phyloP scores from a whole-genome alignment of 306 rosid species.

The Potentilla sterilis region DNA sequence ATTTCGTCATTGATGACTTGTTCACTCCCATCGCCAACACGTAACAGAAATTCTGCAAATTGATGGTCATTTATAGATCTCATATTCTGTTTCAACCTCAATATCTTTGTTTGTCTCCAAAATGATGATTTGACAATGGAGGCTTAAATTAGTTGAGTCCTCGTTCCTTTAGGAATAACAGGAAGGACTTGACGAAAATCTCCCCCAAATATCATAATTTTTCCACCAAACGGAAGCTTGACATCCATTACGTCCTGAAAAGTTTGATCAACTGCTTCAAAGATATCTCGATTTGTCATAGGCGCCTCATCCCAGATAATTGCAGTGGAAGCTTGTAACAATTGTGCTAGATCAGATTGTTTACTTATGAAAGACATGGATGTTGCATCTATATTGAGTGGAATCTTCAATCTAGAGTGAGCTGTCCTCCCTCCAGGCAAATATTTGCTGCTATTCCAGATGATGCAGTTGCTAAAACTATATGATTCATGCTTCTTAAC shows the following conservation, averaged over 20 bases:
- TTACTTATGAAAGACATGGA: too few relatives aligned
- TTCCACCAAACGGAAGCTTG: neutral
- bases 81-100: neutral
- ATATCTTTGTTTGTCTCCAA: neutral
- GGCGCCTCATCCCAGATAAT: too few relatives aligned
- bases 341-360: neutral
- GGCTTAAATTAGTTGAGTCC: neutral
- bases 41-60: neutral
- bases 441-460: neutral
- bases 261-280: neutral
- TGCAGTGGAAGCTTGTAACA: neutral
- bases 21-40: neutral
- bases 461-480: neutral
- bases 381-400: neutral
- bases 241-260: neutral
- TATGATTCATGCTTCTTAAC: neutral
- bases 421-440: neutral
- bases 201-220: neutral
- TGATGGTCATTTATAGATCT: neutral
- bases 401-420: constrained; percentile 8
- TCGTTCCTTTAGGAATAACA: neutral
- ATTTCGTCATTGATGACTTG: neutral
- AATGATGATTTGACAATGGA: neutral
- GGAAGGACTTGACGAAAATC: too few relatives aligned
- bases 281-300: neutral